Evolutionary conservation across 2,329 filamentous ascomycete genomes (phyloP), one percentile per base, ranked within the genome.

Genomic region (Colletotrichum cordylinicola): DNA sequence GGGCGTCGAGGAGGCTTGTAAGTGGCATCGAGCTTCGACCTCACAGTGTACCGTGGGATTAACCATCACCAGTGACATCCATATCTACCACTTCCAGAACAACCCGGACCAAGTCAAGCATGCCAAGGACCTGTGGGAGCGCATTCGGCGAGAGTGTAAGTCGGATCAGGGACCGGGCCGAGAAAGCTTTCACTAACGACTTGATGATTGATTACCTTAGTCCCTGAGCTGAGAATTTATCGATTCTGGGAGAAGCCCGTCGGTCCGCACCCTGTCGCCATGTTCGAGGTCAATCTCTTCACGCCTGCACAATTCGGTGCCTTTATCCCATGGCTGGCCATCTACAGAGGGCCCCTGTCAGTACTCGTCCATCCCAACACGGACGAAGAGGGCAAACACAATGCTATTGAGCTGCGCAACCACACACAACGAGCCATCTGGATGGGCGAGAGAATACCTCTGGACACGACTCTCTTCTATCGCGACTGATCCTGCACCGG

Each of bases 221-320:
- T 98, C 81, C 95, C 96, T 10, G 96, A 98, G 82, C 88, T 98
- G 21, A 91, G 95, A 70, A 93, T 98, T 79, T 98, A 98, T 83
- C 88, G 84, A 16, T 87, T 98, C 78, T 98, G 92, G 90, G 93
- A 97, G 78, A 85, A 86, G 16, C 95, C 96, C 0, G 84, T 98
- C 33, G 96, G 96, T 0, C 96, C 96, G 1, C 96, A 98, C 83
- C 93, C 94, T 0, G 84, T 95, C 1, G 94, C 93, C 68, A 98
- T 98, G 95, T 98, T 98, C 80, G 96, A 98, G 85, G 95, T 98
- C 61, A 98, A 98, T 79, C 61, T 98, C 24, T 95, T 96, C 83
- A 95, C 93, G 0, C 96, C 96, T 0, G 93, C 92, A 4, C 94
- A 98, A 83, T 98, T 98, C 81, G 96, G 96, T 0, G 96, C 96